phyloP scores from a whole-genome alignment of 768 basidiomycete genomes.

The Trametes cingulata region DNA sequence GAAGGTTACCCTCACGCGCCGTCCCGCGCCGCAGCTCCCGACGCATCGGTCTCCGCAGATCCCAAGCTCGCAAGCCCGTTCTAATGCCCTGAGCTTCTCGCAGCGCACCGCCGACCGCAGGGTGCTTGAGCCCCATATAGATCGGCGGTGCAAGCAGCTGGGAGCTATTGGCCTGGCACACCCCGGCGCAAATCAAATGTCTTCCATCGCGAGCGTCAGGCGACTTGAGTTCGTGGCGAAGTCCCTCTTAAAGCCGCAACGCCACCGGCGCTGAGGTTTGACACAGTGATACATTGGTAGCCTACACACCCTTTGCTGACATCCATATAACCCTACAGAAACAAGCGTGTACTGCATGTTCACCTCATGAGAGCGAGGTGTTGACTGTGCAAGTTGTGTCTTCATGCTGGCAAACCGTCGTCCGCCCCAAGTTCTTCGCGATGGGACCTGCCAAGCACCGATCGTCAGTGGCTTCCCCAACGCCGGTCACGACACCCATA shows the following conservation, averaged over 20 bases:
- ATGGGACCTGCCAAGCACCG: constrained; percentile 22
- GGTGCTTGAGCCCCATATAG: too few relatives aligned
- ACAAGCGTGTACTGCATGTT: background rate
- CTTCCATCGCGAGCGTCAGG: too few relatives aligned
- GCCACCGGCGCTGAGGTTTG: too few relatives aligned
- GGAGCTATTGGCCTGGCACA: too few relatives aligned
- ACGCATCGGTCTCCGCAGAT: background rate
- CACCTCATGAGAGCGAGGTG: constrained; percentile 18
- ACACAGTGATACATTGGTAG: too few relatives aligned
- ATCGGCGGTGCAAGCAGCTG: too few relatives aligned
- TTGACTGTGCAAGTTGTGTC: constrained; percentile 20
- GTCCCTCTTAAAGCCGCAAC: too few relatives aligned
- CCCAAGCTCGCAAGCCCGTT: background rate
- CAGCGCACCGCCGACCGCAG: too few relatives aligned
- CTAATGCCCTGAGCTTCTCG: background rate
- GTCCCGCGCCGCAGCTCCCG: background rate
- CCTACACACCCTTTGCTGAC: too few relatives aligned
- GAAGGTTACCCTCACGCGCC: background rate
- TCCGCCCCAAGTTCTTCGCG: constrained; percentile 29
- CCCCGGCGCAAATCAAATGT: too few relatives aligned
- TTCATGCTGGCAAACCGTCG: constrained; percentile 27
- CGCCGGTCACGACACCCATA: background rate
- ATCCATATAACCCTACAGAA: background rate
- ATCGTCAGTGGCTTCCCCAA: background rate
- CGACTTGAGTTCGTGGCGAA: too few relatives aligned